Base-by-base conservation (phyloP, 2,329 filamentous ascomycete species). In the Lecanicillium sp. region DNA sequence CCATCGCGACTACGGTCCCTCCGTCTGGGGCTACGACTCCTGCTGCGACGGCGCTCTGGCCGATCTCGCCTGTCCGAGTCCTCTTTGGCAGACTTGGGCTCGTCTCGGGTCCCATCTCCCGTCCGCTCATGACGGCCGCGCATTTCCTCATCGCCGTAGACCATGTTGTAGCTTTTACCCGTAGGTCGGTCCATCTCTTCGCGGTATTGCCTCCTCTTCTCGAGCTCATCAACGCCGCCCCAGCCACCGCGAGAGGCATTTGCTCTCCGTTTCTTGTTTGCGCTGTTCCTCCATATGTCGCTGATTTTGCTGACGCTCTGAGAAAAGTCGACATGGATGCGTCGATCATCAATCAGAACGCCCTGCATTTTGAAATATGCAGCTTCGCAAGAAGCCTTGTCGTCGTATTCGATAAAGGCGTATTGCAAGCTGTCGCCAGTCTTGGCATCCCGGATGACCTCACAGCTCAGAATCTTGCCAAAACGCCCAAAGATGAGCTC, bases 361-460 rank as follows among this genome's bases (percentile, higher is more conserved):
- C 83, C 87, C 59, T 98, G 88, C 92, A 98, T 98, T 65, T 98
- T 98, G 67, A 94, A 92, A 55, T 95, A 98, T 3, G 92, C 92
- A 37, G 85, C 79, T 63, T 98, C 92, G 58, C 92, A 96, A 38
- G 90, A 85, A 48, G 83, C 78, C 63, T 95, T 92, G 40, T 94
- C 84, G 42, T 90, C 85, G 52, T 90, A 98, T 58, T 98, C 92
- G 53, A 98, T 94, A 51, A 98, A 98, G 2, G 92, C 88, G 56
- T 98, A 98, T 58, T 98, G 92, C 35, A 98, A 65, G 54, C 87
- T 95, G 62, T 98, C 92, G 4, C 88, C 88, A 0, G 90, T 95
- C 53, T 87, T 87, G 56, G 85, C 85, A 58, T 98, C 92, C 35
- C 90, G 75, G 45, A 98, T 95, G 25, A 98, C 85, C 63, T 98